Evolutionary conservation across 768 basidiomycete species (phyloP), one percentile per base, ranked within the genome.

Genomic region (Trametes meyenii): DNA sequence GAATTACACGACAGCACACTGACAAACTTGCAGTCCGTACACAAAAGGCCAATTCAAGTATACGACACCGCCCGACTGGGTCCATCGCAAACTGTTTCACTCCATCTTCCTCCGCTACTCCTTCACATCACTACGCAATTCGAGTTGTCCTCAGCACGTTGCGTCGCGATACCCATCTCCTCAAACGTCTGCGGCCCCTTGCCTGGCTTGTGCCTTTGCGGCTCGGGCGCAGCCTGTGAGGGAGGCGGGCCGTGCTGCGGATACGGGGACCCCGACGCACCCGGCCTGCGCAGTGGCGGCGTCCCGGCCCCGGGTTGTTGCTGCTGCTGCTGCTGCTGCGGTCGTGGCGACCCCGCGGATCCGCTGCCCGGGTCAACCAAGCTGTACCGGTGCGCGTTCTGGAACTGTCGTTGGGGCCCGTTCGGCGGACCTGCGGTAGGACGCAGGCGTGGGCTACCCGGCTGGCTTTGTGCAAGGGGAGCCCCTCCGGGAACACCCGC

Each of bases 81-180:
- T 42, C 40, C 40, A 12, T 42, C 14, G n/a, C n/a, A 42, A 8
- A 33, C 29, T 42, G 5, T 42, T 42, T n/a, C 14, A 42, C 40
- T 4, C 13, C 40, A n/a, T 12, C 11, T 3, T 3, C 8, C 4
- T n/a, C 40, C 40, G 40, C 40, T 12, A 13, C 40, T 17, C 7
- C 36, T 33, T 82, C 72, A 97, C 94, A 97, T 96, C 65, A 97
- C 82, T 36, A 91, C 76, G 78, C 94, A 96, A 0, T 92, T 88
- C 74, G 54, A 56, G 54, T 94, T 87, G 5, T 91, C 84, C 69
- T 94, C 86, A 45, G 85, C 83, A 69, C 89, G 91, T 26, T 81
- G 84, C 13, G 88, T 87, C 35, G 87, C 83, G 69, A 94, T 89
- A 0, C 95, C 95, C 94, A 97, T 95, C 79, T 96, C 94, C 21